Percentiles rank a stretch among this genome's conserved stretches.
Conservation (phyloP, 2,329 filamentous ascomycete genomes). For the Colletotrichum lupini region DNA sequence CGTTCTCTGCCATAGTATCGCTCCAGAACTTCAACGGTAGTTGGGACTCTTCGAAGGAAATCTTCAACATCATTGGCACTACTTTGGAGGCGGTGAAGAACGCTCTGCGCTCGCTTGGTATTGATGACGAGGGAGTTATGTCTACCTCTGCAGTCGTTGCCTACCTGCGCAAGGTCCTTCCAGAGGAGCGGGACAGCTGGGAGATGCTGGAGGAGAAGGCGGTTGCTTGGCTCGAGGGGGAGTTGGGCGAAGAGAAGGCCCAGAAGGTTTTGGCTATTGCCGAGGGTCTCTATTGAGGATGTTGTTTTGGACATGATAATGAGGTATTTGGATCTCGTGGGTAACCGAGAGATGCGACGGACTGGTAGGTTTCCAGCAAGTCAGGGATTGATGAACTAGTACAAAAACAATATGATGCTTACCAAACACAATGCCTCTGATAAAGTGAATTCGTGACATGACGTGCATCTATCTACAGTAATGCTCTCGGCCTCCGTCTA, state of each 20-base stretch:
- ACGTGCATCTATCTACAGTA: too few species aligned
- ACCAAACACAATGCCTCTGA: too few species aligned
- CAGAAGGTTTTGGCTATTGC: background rate
- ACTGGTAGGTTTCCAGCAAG: too few species aligned
- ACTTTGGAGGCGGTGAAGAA: slow-evolving; percentile 2
- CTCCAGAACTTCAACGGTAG: slow-evolving; percentile 67
- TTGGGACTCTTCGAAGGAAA: slow-evolving; percentile 54
- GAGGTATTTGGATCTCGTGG: background rate
- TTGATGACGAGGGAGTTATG: slow-evolving; percentile 28
- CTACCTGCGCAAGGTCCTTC: slow-evolving; percentile 59
- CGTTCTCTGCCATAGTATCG: slow-evolving; percentile 57
- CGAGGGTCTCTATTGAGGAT: background rate
- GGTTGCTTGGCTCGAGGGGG: slow-evolving; percentile 56
- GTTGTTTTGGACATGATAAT: background rate
- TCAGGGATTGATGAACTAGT: too few species aligned
- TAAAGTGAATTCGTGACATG: too few species aligned
- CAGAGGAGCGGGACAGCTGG: slow-evolving; percentile 65
- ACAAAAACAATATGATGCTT: too few species aligned
- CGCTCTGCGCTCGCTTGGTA: background rate
- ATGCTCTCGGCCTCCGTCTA: too few species aligned
- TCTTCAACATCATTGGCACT: slow-evolving; percentile 44
- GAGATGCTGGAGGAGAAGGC: slow-evolving; percentile 73
- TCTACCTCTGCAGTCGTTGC: slow-evolving; percentile 55
- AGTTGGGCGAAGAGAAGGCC: background rate
- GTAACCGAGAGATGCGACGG: too few species aligned